Base-by-base conservation (phyloP, 2,329 filamentous ascomycete genomes). In the Chrysosphaeria jannelii region DNA sequence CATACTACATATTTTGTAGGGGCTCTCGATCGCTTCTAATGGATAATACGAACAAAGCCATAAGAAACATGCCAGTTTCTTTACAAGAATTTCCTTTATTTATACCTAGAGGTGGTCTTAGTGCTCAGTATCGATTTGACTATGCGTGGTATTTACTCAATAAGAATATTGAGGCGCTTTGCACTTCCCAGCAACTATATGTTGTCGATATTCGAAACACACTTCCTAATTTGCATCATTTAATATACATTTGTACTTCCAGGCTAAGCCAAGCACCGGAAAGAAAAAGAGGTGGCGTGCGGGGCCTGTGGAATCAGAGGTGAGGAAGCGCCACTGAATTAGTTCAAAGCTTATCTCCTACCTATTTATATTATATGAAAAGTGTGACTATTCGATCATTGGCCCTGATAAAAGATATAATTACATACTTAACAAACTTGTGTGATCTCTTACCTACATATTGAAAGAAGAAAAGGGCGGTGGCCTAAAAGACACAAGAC, bases 111-210 rank as follows among this genome's bases (percentile, higher is more conserved):
- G 57, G 58, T 10, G 57, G 57, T 43, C 71, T 47, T n/a, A 56
- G 37, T 3, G 62, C 76, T 0, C 63, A 78, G 21, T 93, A 81
- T 47, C 66, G 81, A 3, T 93, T 93, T 42, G 81, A 93, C 35
- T 97, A 93, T 40, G 85, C 56, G 8, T 85, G 90, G 39, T 97
- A 93, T 36, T 49, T 93, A n/a, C 55, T 97, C 9, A 93, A 93
- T 47, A 91, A 93, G 44, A 53, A 93, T 37, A 79, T 97, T 26
- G 79, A 93, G 34, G 45, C 52, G 0, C 47, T 68, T 4, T 66
- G 61, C 28, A 46, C 50, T 4, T 50, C 53, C 1, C 65, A 78
- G 32, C 69, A 69, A 0, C 48, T 91, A 8, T 65, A 68, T 22
- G 66, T 89, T 1, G 57, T 91, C 30, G 85, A 97, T 36, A 76